Base-by-base conservation (phyloP, 2,329 filamentous ascomycete genomes). In the Fonsecaea nubica region DNA sequence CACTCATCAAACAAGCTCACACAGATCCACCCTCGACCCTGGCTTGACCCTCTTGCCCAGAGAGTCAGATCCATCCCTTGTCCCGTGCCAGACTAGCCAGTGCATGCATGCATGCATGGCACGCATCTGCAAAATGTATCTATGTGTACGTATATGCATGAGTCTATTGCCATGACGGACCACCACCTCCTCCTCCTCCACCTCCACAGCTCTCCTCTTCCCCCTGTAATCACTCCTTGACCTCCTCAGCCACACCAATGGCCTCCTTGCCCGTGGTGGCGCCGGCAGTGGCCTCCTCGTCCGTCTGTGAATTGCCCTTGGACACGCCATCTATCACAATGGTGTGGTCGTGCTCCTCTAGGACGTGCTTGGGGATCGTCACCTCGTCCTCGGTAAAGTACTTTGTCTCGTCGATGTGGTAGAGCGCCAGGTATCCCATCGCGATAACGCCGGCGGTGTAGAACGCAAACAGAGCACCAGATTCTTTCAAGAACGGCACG, bases 371-470 rank as follows among this genome's bases (percentile, higher is more conserved):
- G 3, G 63, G 63, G n/a, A 65, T 58, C 25, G 52, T 52, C 18
- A 65, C 63, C 12, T 59, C 58, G 25, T 65, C 63, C 25, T 65
- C 63, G 10, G 50, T 25, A 13, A 57, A 62, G 58, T 65, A 65
- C 21, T 62, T 54, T 4, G 63, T 62, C 10, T 61, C 58, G 9
- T 21, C 48, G 32, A 62, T 62, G n/a, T 65, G 59, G 32, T 30
- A 57, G 30, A 40, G 30, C 13, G 58, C 63, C 30, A 65, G 33
- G 35, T 57, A 65, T 33, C 48, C 25, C 30, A 62, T 55, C 18
- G 55, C 35, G 13, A 62, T 35, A n/a, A 50, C 36, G 1, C 58
- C 58, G 21, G 45, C 38, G 15, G 58, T 45, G 40, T 61, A 61
- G 50, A 65, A 62, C 1, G 63, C 38, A 15, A 65, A 62, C 18